Conservation (phyloP, 495 filamentous ascomycete genomes). For the Tuber brumale region DNA sequence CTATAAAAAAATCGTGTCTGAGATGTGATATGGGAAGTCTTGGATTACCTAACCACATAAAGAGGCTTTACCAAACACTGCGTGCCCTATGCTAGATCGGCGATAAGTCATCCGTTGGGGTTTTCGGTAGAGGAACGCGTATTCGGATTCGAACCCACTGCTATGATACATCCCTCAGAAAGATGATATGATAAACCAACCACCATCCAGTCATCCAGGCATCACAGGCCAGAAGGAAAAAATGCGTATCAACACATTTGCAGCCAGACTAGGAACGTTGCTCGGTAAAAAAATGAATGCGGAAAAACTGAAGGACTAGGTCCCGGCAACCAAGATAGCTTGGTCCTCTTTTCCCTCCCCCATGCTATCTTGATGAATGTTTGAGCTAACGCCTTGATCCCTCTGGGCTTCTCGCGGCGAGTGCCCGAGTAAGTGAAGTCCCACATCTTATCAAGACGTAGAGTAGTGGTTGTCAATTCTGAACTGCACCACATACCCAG, state of each 20-base stretch:
- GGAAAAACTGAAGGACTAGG: background rate
- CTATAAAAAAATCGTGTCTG: background rate
- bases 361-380: background rate
- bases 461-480: background rate
- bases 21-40: background rate
- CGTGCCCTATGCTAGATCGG: background rate
- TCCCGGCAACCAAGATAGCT: background rate
- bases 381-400: background rate
- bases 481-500: background rate
- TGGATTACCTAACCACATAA: constrained; percentile 4
- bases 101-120: constrained; percentile 1
- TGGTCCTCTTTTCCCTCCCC: background rate
- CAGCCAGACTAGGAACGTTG: background rate
- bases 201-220: background rate
- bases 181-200: background rate
- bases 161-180: background rate
- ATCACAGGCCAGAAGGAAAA: background rate
- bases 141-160: background rate
- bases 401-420: background rate
- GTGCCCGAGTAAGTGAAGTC: background rate
- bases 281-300: background rate
- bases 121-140: background rate
- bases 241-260: background rate
- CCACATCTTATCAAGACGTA: background rate
- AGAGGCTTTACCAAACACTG: background rate